Evolutionary conservation across 2,329 filamentous ascomycete species (phyloP), one percentile per base, ranked within the genome.

Genomic region (Coniella vitis): DNA sequence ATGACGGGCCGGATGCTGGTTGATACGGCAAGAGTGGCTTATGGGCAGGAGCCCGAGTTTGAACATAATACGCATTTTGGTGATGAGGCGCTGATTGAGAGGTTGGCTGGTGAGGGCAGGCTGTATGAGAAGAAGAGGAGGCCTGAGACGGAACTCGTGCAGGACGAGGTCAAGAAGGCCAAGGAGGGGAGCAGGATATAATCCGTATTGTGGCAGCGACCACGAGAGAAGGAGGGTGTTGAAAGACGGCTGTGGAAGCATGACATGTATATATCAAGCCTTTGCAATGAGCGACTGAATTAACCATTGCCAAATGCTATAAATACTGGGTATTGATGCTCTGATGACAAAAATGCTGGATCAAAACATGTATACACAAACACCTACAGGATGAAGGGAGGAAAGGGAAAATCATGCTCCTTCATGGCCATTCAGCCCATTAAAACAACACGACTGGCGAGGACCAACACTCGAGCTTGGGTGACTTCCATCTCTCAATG

Each of bases 1-100:
- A 91, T 97, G 88, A 97, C 91, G 46, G 91, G 89, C 3, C 74
- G 89, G 45, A 91, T 97, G 47, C 65, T 96, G 47, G 87, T 96
- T 4, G 91, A 97, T 67, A 85, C 86, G 4, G 90, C 91, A 31
- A 75, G 87, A 54, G 76, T 95, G 16, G 91, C 90, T 17, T 97
- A 93, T 63, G 84, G 69, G 2, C 78, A 86, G 67, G 81, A 87
- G 62, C 91, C 91, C 4, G 85, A 89, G 62, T 95, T 95, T 64
- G 88, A 94, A 69, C 75, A 80, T 55, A 80, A 79, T 47, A 58
- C 61, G 3, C 66, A 71, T 46, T 73, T 69, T 58, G 78, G 78
- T 4, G 78, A 82, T 56, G 70, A 75, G 60, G 60, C 62, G 4
- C 65, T 81, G 32, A 78, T 81, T 42, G 59, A 69, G 39, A 61